Conservation (phyloP, 2,329 filamentous ascomycete species). For the Aspergillus calidoustus region DNA sequence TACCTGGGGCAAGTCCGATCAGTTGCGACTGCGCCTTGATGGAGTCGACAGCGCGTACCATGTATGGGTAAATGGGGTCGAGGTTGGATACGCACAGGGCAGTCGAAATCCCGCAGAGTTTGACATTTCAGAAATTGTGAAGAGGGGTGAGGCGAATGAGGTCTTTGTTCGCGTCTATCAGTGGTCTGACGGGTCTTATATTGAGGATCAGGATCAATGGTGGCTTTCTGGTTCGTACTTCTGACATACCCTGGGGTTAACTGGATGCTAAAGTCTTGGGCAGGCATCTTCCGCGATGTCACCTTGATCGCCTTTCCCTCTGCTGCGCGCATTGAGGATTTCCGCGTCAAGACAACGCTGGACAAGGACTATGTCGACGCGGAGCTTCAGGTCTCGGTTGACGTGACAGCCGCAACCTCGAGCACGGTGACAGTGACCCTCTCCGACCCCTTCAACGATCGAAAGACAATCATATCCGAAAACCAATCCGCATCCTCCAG, state of each 20-base stretch:
- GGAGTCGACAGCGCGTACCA: constrained; percentile 75
- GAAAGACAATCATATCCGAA: constrained; percentile 14
- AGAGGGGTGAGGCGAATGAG: constrained; percentile 55
- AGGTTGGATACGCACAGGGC: constrained; percentile 71
- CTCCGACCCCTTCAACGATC: constrained; percentile 15
- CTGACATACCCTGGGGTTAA: too few relatives aligned
- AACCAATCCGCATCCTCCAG: constrained; percentile 1
- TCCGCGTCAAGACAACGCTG: constrained; percentile 59
- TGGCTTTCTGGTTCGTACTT: constrained; percentile 57
- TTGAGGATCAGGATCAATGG: constrained; percentile 73
- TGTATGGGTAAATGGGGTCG: constrained; percentile 67
- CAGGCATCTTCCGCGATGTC: constrained; percentile 69
- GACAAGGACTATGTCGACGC: constrained; percentile 59
- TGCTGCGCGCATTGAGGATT: constrained; percentile 60
- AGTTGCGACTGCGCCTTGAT: constrained; percentile 71
- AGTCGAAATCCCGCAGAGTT: constrained; percentile 72
- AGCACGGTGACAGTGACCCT: constrained; percentile 3
- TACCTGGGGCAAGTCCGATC: constrained; percentile 51
- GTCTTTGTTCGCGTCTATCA: constrained; percentile 69
- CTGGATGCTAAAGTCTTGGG: constrained; percentile 56
- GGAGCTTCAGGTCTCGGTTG: constrained; percentile 55
- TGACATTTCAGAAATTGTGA: constrained; percentile 62
- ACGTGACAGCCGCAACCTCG: constrained; percentile 41
- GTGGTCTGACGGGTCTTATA: constrained; percentile 70
- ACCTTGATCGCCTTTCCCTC: constrained; percentile 63